phyloP scores from a whole-genome alignment of 768 basidiomycete species.

The Boletus rubroflammeus region DNA sequence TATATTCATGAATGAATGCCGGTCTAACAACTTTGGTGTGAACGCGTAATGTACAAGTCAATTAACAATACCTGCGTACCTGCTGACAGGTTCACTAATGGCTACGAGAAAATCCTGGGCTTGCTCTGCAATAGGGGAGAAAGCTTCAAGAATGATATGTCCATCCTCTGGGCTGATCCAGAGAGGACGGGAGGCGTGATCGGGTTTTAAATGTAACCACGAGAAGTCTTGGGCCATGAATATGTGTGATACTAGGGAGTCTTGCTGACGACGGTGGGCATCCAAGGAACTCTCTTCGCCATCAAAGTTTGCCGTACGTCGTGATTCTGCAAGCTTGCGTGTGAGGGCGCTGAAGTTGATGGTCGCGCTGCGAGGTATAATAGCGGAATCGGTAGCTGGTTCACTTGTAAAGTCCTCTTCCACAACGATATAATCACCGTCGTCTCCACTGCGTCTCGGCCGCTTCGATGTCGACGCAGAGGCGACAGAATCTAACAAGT shows the following conservation, averaged over 20 bases:
- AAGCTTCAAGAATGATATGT: constrained; percentile 94
- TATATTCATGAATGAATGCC: constrained; percentile 98
- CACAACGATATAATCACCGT: constrained; percentile 57
- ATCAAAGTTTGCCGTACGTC: constrained; percentile 37
- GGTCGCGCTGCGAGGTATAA: constrained; percentile 70
- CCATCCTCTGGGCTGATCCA: constrained; percentile 95
- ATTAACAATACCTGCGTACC: constrained; percentile 52
- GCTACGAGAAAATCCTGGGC: constrained; percentile 98
- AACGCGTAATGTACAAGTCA: constrained; percentile 28
- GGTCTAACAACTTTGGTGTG: constrained; percentile 53
- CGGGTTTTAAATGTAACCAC: constrained; percentile 80
- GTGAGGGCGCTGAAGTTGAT: constrained; percentile 86
- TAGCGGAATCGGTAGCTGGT: constrained; percentile 31
- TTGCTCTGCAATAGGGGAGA: constrained; percentile 95
- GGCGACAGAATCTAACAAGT: constrained; percentile 18
- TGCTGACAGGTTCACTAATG: constrained; percentile 97
- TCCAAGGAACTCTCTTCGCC: constrained; percentile 53
- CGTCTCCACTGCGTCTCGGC: constrained; percentile 42
- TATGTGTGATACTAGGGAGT: constrained; percentile 74
- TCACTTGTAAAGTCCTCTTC: constrained; percentile 50
- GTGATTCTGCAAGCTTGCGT: constrained; percentile 69
- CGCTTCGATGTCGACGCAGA: constrained; percentile 36
- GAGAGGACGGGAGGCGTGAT: constrained; percentile 88
- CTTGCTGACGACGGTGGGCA: constrained; percentile 68
- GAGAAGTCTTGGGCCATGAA: constrained; percentile 86